Percentiles rank a stretch among this genome's conserved stretches.
phyloP scores from a whole-genome alignment of 225 moss, liverwort and hornwort species.

The Bryoerythrophyllum caledonicum region DNA sequence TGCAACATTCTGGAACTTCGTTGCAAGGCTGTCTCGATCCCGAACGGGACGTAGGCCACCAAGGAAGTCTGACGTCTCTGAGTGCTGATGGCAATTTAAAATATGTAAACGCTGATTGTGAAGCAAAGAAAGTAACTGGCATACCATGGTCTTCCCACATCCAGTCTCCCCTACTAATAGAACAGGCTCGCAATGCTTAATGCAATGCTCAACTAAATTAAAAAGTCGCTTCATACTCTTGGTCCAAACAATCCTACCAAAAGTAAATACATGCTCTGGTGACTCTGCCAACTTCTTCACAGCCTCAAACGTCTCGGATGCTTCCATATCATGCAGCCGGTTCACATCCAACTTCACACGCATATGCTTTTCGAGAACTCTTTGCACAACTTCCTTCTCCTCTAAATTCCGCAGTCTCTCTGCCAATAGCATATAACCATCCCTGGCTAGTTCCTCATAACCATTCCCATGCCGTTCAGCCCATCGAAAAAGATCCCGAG shows the following conservation, averaged over 20 bases:
- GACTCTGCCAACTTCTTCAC: slow-evolving; percentile 47
- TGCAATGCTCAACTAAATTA: slow-evolving; percentile 81
- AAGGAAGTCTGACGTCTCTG: slow-evolving; percentile 96
- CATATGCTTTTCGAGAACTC: slow-evolving; percentile 84
- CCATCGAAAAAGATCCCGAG: slow-evolving; percentile 98
- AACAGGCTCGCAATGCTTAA: slow-evolving; percentile 78
- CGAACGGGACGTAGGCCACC: slow-evolving; percentile 92
- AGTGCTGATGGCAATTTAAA: slow-evolving; percentile 95
- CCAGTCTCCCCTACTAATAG: slow-evolving; percentile 97
- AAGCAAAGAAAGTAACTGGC: slow-evolving; percentile 79
- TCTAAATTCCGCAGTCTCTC: slow-evolving; percentile 79
- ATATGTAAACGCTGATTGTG: slow-evolving; percentile 70
- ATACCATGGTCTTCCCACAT: slow-evolving; percentile 93
- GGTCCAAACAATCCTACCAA: slow-evolving; percentile 97
- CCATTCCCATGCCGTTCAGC: slow-evolving; percentile 94
- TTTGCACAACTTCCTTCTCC: slow-evolving; percentile 85
- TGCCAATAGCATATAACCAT: slow-evolving; percentile 90
- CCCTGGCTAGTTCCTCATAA: slow-evolving; percentile 86
- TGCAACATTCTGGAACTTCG: slow-evolving; percentile 58
- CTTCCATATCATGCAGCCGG: slow-evolving; percentile 63
- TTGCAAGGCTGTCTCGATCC: slow-evolving; percentile 72
- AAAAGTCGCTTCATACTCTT: slow-evolving; percentile 88
- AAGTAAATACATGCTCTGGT: slow-evolving; percentile 45
- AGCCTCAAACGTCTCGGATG: slow-evolving; percentile 51
- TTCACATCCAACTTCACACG: slow-evolving; percentile 77